Evolutionary conservation across 2,329 filamentous ascomycete genomes (phyloP).

Genomic region (Fusarium pininemorale): DNA sequence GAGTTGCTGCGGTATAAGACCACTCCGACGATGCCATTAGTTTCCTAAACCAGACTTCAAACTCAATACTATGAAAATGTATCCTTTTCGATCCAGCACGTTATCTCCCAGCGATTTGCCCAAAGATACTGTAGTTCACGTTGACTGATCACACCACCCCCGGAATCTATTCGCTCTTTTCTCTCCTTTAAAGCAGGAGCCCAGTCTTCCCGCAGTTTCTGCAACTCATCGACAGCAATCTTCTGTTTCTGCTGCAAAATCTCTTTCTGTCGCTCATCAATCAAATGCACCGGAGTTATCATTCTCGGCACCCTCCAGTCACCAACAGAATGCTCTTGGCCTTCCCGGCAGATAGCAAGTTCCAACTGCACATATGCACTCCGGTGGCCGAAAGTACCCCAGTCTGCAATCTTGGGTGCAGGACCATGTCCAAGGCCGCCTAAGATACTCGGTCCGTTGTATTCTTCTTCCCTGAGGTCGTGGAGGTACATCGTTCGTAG

Average conservation of each 20-base stretch:
- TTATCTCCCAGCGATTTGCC: neutral
- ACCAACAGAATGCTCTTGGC: too few relatives aligned
- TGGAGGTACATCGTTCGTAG: neutral
- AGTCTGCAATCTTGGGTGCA: neutral
- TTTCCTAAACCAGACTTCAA: too few relatives aligned
- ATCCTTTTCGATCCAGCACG: neutral
- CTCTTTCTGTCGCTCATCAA: neutral
- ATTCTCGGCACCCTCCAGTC: neutral
- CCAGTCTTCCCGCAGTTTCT: neutral
- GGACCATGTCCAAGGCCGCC: too few relatives aligned
- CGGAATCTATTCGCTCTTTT: neutral
- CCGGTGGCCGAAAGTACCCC: neutral
- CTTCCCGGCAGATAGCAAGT: neutral
- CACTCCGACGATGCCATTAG: too few relatives aligned
- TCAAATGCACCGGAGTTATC: neutral
- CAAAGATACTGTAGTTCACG: neutral
- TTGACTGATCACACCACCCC: neutral
- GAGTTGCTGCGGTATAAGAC: too few relatives aligned
- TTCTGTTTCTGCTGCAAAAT: neutral
- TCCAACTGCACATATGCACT: neutral
- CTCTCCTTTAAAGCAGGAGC: neutral
- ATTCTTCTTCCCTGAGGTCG: neutral
- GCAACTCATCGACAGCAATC: neutral
- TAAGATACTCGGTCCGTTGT: neutral
- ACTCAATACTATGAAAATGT: neutral